These are phyloP conservation scores for Fusarium verticillioides DNA, from an alignment of 2,329 filamentous ascomycete species.

Conservation along the genomic window DNA sequence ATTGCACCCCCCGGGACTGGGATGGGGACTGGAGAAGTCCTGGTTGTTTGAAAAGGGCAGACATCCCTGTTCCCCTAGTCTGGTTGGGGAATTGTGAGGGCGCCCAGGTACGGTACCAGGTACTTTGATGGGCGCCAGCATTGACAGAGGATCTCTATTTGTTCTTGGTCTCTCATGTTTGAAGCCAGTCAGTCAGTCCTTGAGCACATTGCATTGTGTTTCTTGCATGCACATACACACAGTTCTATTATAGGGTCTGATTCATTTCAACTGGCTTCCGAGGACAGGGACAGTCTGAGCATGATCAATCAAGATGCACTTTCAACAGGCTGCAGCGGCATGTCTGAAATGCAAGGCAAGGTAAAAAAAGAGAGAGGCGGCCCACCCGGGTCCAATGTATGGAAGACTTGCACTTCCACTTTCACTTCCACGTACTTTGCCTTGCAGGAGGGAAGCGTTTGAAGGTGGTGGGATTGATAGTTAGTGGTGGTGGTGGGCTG, in stretches of 20 bases:
- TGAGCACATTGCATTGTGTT: neutral
- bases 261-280: neutral
- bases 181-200: neutral
- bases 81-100: conserved; percentile 18
- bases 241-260: neutral
- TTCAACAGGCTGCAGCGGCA: conserved; percentile 29
- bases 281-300: neutral
- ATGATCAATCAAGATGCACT: neutral
- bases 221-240: neutral
- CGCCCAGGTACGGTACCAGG: conserved; percentile 27
- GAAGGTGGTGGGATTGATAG: conserved; percentile 13
- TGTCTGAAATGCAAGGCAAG: conserved; percentile 27
- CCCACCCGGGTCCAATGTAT: conserved; percentile 14
- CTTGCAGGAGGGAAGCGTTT: conserved; percentile 5
- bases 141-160: conserved; percentile 17
- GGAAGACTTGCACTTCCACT: conserved; percentile 2
- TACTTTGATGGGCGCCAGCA: conserved; percentile 27
- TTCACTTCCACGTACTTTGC: neutral
- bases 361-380: neutral
- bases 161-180: conserved; percentile 4
- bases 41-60: conserved; percentile 35
- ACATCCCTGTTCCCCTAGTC: conserved; percentile 35
- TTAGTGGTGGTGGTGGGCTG: conserved; percentile 24
- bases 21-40: neutral
- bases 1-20: neutral